Evolutionary conservation across 2,329 filamentous ascomycete species (phyloP).

Genomic region (Ambrosiella cleistominuta): DNA sequence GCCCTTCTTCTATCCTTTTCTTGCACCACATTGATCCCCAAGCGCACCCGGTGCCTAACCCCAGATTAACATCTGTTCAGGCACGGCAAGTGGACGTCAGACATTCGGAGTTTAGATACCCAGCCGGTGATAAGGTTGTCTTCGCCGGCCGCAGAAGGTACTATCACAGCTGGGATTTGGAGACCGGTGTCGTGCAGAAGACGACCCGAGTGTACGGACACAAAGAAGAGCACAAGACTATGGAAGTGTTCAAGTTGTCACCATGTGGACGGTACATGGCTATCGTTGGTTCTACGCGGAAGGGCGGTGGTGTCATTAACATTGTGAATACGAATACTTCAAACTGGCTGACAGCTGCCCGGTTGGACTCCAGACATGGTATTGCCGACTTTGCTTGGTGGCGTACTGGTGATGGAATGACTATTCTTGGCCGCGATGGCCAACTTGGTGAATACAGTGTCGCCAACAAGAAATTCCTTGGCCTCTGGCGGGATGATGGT

Average conservation of each 20-base stretch:
- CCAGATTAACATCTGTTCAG: slow-evolving; percentile 77
- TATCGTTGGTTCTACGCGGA: slow-evolving; percentile 59
- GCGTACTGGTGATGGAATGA: slow-evolving; percentile 64
- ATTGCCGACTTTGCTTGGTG: slow-evolving; percentile 91
- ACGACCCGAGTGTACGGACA: slow-evolving; percentile 59
- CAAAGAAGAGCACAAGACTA: slow-evolving; percentile 65
- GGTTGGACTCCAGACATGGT: slow-evolving; percentile 65
- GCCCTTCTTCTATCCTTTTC: slow-evolving; percentile 67
- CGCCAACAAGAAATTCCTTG: slow-evolving; percentile 48
- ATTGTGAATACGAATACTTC: slow-evolving; percentile 61
- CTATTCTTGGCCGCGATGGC: slow-evolving; percentile 68
- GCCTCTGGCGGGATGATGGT: slow-evolving; percentile 79
- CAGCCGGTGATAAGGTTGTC: slow-evolving; percentile 61
- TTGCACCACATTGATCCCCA: slow-evolving; percentile 74
- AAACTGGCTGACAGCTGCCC: slow-evolving; percentile 73
- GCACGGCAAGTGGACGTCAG: slow-evolving; percentile 69
- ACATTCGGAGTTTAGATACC: slow-evolving; percentile 62
- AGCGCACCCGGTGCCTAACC: slow-evolving; percentile 63
- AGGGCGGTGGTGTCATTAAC: slow-evolving; percentile 79
- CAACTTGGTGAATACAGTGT: slow-evolving; percentile 83
- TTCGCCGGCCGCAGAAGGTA: slow-evolving; percentile 76
- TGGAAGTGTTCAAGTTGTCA: slow-evolving; percentile 79
- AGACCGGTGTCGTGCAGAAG: slow-evolving; percentile 67
- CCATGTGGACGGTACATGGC: slow-evolving; percentile 79
- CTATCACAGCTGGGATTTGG: slow-evolving; percentile 88